Evolutionary conservation across 805 yeast genomes (phyloP), one percentile per base, ranked within the genome.

Genomic region (Cyberlindnera veronae): DNA sequence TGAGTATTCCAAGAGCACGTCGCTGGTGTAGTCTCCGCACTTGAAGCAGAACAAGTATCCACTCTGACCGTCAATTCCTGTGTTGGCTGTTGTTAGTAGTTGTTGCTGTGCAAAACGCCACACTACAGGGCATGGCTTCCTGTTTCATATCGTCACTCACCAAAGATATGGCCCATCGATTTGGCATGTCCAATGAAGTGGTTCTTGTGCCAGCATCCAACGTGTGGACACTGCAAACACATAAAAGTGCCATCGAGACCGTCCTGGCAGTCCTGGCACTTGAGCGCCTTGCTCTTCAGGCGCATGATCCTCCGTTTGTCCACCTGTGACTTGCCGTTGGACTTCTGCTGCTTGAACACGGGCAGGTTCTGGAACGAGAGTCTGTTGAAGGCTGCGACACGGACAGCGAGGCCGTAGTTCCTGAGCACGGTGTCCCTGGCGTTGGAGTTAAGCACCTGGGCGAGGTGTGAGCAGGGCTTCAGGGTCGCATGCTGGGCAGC

Each of bases 161-260:
- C 87, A 58, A 79, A 71, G 3, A 68, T 58, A 61, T 80, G 87
- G 17, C 76, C 74, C 3, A 62, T 56, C 13, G 55, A 49, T 46
- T 67, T 66, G 14, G 77, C 72, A 57, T 78, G 84, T 7, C 46
- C 47, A 20, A 61, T 53, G 31, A 75, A 74, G 55, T 76, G 81
- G 5, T 63, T 54, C 29, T 64, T 58, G 34, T 68, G 66, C 66
- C 75, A 71, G 56, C 95, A 85, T 2, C 91, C 91, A 39, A 81
- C 77, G 55, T 77, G 79, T 1, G 89, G 83, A 57, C 95, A 85
- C 55, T 84, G 90, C 29, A 85, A 59, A 58, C 95, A 85, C 70
- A 84, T 74, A 52, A 71, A 80, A 18, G 63, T 54, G n/a, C 44
- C 53, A 5, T 54, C 59, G 4, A 69, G 58, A 32, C 55, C 55